Percentiles rank a stretch among this genome's conserved stretches.
These are phyloP conservation scores for Paramecium biaurelia DNA, from an alignment of 73 alveolate genomes.

Conservation along the genomic window DNA sequence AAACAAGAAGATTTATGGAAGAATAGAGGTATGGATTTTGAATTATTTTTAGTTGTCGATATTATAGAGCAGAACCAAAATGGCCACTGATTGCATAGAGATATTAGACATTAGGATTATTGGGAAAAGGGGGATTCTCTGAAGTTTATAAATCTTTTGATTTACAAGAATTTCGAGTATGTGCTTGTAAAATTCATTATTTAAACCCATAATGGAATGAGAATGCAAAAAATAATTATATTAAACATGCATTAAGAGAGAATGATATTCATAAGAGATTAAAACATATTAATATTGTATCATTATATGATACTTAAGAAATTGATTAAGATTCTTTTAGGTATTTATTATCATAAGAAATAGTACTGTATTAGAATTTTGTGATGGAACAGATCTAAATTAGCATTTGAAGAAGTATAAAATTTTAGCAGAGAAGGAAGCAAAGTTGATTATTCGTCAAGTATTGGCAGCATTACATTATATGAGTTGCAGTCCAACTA, in stretches of 20 bases:
- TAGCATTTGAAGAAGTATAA: slow-evolving; percentile 59
- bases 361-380: slow-evolving; percentile 93
- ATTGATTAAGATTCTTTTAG: slow-evolving; percentile 93
- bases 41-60: slow-evolving; percentile 61
- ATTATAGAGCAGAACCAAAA: slow-evolving; percentile 79
- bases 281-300: slow-evolving; percentile 89
- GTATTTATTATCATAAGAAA: neutral
- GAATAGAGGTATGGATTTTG: slow-evolving; percentile 71
- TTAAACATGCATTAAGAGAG: slow-evolving; percentile 98
- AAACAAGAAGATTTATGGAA: slow-evolving; percentile 66
- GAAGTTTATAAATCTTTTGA: slow-evolving; percentile 98
- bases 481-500: slow-evolving; percentile 72
- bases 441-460: slow-evolving; percentile 91
- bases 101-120: slow-evolving; percentile 83
- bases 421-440: slow-evolving; percentile 94
- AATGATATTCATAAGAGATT: slow-evolving; percentile 92
- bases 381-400: slow-evolving; percentile 97
- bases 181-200: slow-evolving; percentile 96
- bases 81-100: slow-evolving; percentile 82
- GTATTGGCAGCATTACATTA: slow-evolving; percentile 95
- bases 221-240: slow-evolving; percentile 89
- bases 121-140: slow-evolving; percentile 98
- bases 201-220: slow-evolving; percentile 94
- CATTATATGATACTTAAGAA: slow-evolving; percentile 95
- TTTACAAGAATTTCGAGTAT: slow-evolving; percentile 85